phyloP scores from a whole-genome alignment of 768 basidiomycete genomes.

The Saitozyma sp. region DNA sequence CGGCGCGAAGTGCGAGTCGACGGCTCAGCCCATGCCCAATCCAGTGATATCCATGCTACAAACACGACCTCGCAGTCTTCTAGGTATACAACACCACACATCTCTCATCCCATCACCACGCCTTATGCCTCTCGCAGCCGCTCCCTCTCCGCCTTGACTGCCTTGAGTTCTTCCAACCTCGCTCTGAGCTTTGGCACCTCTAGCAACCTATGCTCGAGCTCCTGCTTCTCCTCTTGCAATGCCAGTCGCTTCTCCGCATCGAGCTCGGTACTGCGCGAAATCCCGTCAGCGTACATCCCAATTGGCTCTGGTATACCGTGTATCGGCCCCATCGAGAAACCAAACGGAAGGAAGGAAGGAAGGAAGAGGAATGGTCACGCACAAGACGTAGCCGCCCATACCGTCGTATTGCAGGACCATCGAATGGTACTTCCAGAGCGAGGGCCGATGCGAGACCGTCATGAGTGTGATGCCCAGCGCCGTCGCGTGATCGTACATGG shows the following conservation, averaged over 20 bases:
- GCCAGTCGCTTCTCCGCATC: constrained; percentile 86
- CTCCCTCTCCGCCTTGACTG: constrained; percentile 49
- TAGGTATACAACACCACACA: too few relatives aligned
- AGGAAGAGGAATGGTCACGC: constrained; percentile 53
- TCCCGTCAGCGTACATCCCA: constrained; percentile 7
- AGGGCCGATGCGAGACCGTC: constrained; percentile 93
- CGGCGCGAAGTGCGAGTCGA: too few relatives aligned
- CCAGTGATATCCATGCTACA: too few relatives aligned
- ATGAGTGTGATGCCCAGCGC: constrained; percentile 75
- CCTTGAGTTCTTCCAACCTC: constrained; percentile 67
- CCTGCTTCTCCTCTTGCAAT: constrained; percentile 91
- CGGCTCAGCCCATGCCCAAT: too few relatives aligned
- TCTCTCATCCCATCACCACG: too few relatives aligned
- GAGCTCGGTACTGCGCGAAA: constrained; percentile 67
- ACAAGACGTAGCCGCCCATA: constrained; percentile 94
- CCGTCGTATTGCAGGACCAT: constrained; percentile 90
- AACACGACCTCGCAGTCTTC: too few relatives aligned
- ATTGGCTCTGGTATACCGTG: too few relatives aligned
- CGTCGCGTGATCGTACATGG: constrained; percentile 92
- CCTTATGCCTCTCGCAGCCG: background rate
- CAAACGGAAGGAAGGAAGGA: too few relatives aligned
- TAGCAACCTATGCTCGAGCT: constrained; percentile 75
- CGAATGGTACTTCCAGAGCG: constrained; percentile 76
- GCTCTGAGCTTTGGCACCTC: constrained; percentile 87
- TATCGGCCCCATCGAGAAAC: background rate